Evolutionary conservation across 306 rosid genomes (phyloP), one percentile per base, ranked within the genome.

Genomic region (Amphicarpaea edgeworthii): DNA sequence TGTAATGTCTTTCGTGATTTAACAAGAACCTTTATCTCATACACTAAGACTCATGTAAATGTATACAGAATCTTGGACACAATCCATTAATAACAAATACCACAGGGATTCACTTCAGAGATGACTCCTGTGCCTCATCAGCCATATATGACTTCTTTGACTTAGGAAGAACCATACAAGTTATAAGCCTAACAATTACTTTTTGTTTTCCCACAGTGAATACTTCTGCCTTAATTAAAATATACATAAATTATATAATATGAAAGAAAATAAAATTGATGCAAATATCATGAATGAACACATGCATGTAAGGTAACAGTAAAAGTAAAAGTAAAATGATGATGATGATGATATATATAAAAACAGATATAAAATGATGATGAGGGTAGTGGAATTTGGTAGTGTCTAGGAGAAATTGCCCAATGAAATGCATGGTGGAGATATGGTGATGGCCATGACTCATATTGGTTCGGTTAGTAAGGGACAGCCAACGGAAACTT

Each of bases 391-490:
- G 65, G 2, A 28, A 37, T 53, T 38, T 21, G 66, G 49, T 71
- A 24, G 1, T 72, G 42, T 23, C 26, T 72, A 2, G 77, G 54
- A 21, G 47, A 70, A 37, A 70, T 34, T 34, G 21, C 0, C 46
- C 62, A 50, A 50, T 70, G 47, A 57, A 72, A 41, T 30, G 66
- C 66, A 59, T 72, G 38, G 76, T 37, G 55, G 46, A 73, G 59
- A 73, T 64, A 64, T 58, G 69, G 78, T 21, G 32, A 28, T 28
- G 32, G n/a, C n/a, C 19, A 59, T 58, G 34, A 12, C 64, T 51
- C 12, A 17, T 17, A 11, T 14, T 14, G 54, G 77, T 54, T 72
- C 59, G 78, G 69, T 73, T 73, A 73, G 78, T 73, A 61, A 73
- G 78, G 59, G 8, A 59, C 78, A 73, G 1, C 20, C 34, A 32